Conservation (phyloP, 257 asterid species). For the Solanum habrochaites region DNA sequence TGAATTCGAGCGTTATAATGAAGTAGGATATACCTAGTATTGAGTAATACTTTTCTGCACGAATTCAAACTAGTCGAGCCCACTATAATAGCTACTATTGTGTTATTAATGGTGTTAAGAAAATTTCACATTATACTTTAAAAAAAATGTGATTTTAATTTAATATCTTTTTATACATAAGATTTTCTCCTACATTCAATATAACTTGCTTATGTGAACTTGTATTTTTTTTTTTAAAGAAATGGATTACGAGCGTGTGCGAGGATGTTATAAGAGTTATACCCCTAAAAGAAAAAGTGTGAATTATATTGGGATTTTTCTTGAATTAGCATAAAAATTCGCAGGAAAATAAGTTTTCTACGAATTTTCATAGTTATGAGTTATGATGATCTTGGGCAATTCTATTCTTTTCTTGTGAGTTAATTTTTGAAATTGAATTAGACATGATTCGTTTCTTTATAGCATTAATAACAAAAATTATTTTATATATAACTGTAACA, state of each 20-base stretch:
- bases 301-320: too few species aligned
- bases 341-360: too few species aligned
- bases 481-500: too few species aligned
- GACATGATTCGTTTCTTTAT: not conserved
- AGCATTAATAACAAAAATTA: not conserved
- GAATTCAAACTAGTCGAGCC: not conserved
- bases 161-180: too few species aligned
- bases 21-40: not conserved
- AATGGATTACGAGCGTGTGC: not conserved
- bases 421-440: not conserved
- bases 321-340: too few species aligned
- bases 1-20: not conserved
- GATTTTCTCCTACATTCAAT: not conserved
- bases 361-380: too few species aligned
- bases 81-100: not conserved
- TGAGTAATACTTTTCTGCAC: not conserved
- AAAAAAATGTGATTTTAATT: not conserved
- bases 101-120: not conserved
- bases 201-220: not conserved
- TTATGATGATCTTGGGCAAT: not conserved
- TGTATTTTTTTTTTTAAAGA: not conserved
- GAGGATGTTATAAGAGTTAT: not conserved
- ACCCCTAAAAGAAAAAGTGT: too few species aligned
- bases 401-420: rapidly evolving
- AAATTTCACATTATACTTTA: too few species aligned